Percentiles rank a stretch among this genome's conserved stretches.
phyloP scores from a whole-genome alignment of 345 rosid genomes.

The Citrus australasica region DNA sequence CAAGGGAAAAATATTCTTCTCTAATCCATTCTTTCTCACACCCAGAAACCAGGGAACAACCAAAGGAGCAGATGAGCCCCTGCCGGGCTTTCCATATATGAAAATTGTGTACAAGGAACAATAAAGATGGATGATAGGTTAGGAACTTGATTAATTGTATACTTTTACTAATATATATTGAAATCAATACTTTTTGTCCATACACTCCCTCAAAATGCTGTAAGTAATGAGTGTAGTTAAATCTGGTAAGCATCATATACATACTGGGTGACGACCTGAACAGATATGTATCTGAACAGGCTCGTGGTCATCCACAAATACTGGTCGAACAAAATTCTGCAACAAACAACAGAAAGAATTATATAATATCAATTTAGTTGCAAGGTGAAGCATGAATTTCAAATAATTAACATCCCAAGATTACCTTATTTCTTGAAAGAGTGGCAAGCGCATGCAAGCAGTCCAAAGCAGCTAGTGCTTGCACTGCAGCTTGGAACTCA shows the following conservation, averaged over 20 bases:
- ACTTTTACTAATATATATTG: background rate
- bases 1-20: background rate
- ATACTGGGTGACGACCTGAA: constrained; percentile 92
- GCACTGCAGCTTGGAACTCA: constrained; percentile 75
- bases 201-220: background rate
- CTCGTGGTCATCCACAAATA: constrained; percentile 57
- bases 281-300: constrained; percentile 68
- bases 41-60: background rate
- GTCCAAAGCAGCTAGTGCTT: constrained; percentile 87
- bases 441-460: constrained; percentile 83
- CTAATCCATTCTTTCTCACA: background rate
- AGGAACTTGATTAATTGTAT: background rate
- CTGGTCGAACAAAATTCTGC: constrained; percentile 79
- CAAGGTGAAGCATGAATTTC: constrained; percentile 10
- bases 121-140: background rate
- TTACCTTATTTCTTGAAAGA: constrained; percentile 77
- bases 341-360: constrained; percentile 11
- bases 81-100: background rate
- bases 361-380: constrained; percentile 11
- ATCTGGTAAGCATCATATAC: constrained; percentile 16
- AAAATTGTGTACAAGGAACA: background rate
- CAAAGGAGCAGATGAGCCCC: background rate
- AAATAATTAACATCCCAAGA: background rate
- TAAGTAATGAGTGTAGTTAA: background rate
- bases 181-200: background rate